phyloP scores from a whole-genome alignment of 2,329 filamentous ascomycete genomes.

The Fusarium sp. region DNA sequence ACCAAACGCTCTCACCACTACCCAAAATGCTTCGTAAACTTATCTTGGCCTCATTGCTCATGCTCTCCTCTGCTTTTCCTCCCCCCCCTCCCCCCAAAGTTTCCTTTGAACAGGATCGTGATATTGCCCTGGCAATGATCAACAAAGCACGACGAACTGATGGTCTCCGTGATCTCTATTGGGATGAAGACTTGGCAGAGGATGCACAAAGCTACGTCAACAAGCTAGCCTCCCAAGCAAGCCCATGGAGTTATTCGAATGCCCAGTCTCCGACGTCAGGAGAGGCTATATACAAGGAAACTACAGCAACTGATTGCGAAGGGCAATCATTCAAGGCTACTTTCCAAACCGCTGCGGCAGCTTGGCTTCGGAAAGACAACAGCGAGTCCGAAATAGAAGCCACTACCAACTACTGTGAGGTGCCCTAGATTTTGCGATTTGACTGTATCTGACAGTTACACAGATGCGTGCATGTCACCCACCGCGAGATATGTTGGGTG shows the following conservation, averaged over 20 bases:
- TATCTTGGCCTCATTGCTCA: slow-evolving; percentile 14
- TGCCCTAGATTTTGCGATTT: neutral
- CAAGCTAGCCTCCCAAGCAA: neutral
- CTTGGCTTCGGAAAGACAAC: slow-evolving; percentile 45
- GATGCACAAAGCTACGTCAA: neutral
- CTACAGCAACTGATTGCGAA: neutral
- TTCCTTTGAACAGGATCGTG: slow-evolving; percentile 36
- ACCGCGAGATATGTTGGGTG: neutral
- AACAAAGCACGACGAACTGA: slow-evolving; percentile 35
- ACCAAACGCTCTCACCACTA: neutral
- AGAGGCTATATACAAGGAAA: neutral
- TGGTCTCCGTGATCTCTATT: neutral
- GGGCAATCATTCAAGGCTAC: slow-evolving; percentile 41
- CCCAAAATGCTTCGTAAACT: slow-evolving; percentile 15
- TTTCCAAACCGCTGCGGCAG: slow-evolving; percentile 45
- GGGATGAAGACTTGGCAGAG: neutral
- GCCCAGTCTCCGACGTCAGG: neutral
- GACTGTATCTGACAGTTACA: neutral
- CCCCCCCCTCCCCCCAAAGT: slow-evolving; percentile 17
- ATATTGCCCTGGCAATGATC: slow-evolving; percentile 45
- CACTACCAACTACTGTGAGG: neutral
- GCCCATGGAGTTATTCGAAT: neutral
- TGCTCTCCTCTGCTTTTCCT: slow-evolving; percentile 29
- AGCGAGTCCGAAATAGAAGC: neutral
- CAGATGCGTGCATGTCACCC: neutral